Conservation (phyloP, 208 protist species). For the Acanthamoeba divionensis region DNA sequence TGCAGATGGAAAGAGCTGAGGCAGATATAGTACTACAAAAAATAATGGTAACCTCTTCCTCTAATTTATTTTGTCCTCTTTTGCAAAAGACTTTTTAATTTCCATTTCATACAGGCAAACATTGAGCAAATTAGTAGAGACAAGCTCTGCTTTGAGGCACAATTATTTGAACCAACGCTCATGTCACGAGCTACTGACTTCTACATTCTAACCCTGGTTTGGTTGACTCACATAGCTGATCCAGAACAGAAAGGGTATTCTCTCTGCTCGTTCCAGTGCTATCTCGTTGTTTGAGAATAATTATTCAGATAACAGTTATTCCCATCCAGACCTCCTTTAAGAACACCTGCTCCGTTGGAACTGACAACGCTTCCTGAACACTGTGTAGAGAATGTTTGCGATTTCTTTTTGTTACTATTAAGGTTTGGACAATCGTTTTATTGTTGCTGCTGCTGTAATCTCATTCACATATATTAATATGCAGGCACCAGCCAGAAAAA, state of each 20-base stretch:
- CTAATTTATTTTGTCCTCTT: background rate
- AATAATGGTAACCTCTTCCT: background rate
- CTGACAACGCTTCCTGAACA: slow-evolving; percentile 61
- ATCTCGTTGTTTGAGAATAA: background rate
- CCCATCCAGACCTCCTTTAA: slow-evolving; percentile 11
- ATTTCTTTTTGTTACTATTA: slow-evolving; percentile 61
- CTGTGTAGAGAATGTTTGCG: slow-evolving; percentile 62
- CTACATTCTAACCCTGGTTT: slow-evolving; percentile 51
- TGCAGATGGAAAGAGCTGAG: background rate
- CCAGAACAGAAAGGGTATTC: slow-evolving; percentile 27
- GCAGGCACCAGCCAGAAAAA: background rate
- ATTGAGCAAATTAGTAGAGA: slow-evolving; percentile 25
- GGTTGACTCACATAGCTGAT: slow-evolving; percentile 59
- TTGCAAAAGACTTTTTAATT: background rate
- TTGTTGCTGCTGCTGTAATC: too few relatives aligned
- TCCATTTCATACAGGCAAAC: background rate
- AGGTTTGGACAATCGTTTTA: background rate
- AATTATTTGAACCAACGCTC: slow-evolving; percentile 54
- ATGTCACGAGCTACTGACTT: slow-evolving; percentile 47
- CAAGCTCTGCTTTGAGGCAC: slow-evolving; percentile 34
- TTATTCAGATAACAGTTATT: background rate
- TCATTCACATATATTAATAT: background rate
- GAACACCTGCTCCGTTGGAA: background rate
- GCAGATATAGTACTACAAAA: background rate
- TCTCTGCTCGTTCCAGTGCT: background rate